These are phyloP conservation scores for Acacia concinna DNA, from an alignment of 331 rosid genomes.

Conservation along the genomic window DNA sequence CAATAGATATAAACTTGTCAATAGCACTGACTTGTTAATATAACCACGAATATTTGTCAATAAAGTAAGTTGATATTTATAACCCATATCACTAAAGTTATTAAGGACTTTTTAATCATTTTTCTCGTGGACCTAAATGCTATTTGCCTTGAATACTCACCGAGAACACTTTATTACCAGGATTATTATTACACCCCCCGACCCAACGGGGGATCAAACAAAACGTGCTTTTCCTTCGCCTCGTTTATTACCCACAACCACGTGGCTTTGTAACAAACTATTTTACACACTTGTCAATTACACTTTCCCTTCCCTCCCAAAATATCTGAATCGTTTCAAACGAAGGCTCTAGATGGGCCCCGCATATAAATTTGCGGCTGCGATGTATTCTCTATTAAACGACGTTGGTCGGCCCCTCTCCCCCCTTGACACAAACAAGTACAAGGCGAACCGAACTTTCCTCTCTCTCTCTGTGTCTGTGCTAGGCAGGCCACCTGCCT, in stretches of 20 bases:
- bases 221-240: neutral
- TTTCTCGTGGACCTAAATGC: no score
- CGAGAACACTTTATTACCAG: no score
- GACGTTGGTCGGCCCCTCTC: neutral
- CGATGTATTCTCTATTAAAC: neutral
- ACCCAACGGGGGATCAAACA: no score
- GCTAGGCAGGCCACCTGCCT: constrained; percentile 25
- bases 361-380: neutral
- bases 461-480: neutral
- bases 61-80: no score
- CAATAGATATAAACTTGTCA: no score
- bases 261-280: neutral
- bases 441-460: neutral
- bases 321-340: neutral
- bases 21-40: no score
- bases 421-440: accelerated
- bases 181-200: no score
- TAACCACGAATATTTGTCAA: no score
- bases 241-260: neutral
- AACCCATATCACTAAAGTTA: no score
- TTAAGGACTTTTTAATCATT: no score
- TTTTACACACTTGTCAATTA: neutral
- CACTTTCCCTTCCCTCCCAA: neutral
- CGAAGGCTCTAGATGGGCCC: neutral
- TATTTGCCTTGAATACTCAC: no score